Conservation (phyloP, 164 flowering plant species). For the Pachysandra terminalis region DNA sequence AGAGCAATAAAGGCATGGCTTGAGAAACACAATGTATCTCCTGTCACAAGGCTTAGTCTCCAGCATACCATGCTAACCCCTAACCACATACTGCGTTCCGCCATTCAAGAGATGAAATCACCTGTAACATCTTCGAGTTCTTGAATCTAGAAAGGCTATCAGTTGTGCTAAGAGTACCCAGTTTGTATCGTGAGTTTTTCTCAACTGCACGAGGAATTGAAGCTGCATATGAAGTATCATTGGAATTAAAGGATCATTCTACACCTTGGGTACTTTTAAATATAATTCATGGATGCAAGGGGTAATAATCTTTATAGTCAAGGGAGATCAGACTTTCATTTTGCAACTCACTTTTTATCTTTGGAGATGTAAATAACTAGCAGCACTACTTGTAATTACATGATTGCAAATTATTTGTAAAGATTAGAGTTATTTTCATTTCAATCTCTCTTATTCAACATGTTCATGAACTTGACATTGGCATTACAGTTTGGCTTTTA, state of each 20-base stretch:
- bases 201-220: background rate
- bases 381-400: too few relatives aligned
- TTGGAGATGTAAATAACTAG: too few relatives aligned
- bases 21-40: slow-evolving; percentile 52
- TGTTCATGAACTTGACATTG: too few relatives aligned
- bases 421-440: too few relatives aligned
- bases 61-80: slow-evolving; percentile 45
- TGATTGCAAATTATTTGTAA: too few relatives aligned
- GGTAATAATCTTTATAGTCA: too few relatives aligned
- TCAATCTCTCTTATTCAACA: too few relatives aligned
- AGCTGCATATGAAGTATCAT: background rate
- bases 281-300: background rate
- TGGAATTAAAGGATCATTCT: background rate
- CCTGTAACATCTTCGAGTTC: slow-evolving; percentile 9
- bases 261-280: background rate
- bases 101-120: slow-evolving; percentile 63
- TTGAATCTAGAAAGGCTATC: background rate
- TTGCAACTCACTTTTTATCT: too few relatives aligned
- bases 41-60: slow-evolving; percentile 52
- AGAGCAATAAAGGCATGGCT: slow-evolving; percentile 76
- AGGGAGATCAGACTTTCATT: too few relatives aligned
- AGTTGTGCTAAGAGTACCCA: background rate
- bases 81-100: slow-evolving; percentile 56
- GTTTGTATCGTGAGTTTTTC: background rate
- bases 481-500: too few relatives aligned